Base-by-base conservation (phyloP, 345 rosid genomes). In the Laguncularia racemosa region DNA sequence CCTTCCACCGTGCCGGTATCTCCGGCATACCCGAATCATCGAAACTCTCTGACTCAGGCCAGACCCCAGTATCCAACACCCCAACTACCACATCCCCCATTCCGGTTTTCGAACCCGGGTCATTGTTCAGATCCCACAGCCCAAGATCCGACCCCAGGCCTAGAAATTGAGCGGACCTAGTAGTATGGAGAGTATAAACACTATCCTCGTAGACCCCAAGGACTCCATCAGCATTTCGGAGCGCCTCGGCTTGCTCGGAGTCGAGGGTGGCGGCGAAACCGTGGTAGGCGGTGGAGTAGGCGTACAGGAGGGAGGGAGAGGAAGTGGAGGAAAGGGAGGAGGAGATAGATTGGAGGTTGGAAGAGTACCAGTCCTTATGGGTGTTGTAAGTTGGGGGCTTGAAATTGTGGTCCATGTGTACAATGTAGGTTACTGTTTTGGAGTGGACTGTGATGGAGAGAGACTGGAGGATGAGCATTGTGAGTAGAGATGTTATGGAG, bases 11-110 rank as follows among this genome's bases (percentile, higher is more conserved):
- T 1, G 74, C 56, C 0, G 98, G 96, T 60, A 88, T 67, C 65
- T 62, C 84, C 0, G 95, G 76, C 89, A 88, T 84, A 0, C 78
- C 88, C 0, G 77, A 17, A 48, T 86, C 98, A 51, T 78, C 79
- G 38, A 73, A 88, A 16, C 91, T 82, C 60, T 68, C 71, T 3
- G 89, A 83, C 65, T 86, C 98, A 0, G 98, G 98, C 96, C 91
- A 88, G 6, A 92, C 85, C 15, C 98, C 98, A 2, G 95, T 86
- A 23, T 92, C 98, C 0, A 92, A 74, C 15, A 92, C 96, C 0
- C 98, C 98, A 12, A 92, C 68, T 3, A 88, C 20, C 28, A 92
- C 95, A 46, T 72, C 84, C 16, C 57, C 46, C 17, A 58, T 71
- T 15, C 83, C 73, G 1, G 65, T 76, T 12, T 61, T 75, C 16